A percentile compares a stretch with the other conserved stretches of the same genome.
phyloP scores from a whole-genome alignment of 2,329 filamentous ascomycete species.

The Ophiosphaerella herpotricha region DNA sequence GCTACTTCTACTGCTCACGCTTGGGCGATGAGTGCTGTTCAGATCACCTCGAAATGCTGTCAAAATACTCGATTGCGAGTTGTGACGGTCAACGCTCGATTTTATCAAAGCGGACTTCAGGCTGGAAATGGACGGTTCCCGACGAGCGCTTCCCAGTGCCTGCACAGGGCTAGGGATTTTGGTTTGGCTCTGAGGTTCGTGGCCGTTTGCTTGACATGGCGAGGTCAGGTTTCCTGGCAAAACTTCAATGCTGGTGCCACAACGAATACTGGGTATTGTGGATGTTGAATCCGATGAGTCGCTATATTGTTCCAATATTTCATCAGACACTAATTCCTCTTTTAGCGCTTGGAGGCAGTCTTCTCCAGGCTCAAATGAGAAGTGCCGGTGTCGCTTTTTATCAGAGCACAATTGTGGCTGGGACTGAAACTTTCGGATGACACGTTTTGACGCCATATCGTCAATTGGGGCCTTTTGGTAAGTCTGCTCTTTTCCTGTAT shows the following conservation, averaged over 20 bases:
- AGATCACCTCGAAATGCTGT: constrained; percentile 33
- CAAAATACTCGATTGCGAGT: constrained; percentile 36
- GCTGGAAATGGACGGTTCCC: constrained; percentile 47
- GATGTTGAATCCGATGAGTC: constrained; percentile 10
- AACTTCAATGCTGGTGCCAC: background rate
- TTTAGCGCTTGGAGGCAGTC: constrained; percentile 35
- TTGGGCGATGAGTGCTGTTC: constrained; percentile 14
- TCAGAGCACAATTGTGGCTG: constrained; percentile 23
- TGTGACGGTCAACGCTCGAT: constrained; percentile 25
- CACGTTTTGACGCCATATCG: constrained; percentile 2
- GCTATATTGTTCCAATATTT: constrained; percentile 5
- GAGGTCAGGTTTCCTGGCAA: background rate
- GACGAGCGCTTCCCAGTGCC: constrained; percentile 41
- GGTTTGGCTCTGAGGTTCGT: constrained; percentile 31
- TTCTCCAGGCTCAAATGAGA: constrained; percentile 52
- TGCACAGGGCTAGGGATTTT: constrained; percentile 53
- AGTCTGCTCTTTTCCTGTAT: background rate
- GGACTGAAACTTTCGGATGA: constrained; percentile 17
- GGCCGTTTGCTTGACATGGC: constrained; percentile 4
- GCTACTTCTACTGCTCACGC: constrained; percentile 22
- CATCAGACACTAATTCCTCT: constrained; percentile 11
- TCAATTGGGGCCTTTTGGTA: background rate
- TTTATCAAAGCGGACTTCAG: constrained; percentile 34
- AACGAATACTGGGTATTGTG: constrained; percentile 1
- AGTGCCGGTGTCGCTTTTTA: constrained; percentile 38